phyloP scores from a whole-genome alignment of 257 asterid species.

The Solanum arcanum region DNA sequence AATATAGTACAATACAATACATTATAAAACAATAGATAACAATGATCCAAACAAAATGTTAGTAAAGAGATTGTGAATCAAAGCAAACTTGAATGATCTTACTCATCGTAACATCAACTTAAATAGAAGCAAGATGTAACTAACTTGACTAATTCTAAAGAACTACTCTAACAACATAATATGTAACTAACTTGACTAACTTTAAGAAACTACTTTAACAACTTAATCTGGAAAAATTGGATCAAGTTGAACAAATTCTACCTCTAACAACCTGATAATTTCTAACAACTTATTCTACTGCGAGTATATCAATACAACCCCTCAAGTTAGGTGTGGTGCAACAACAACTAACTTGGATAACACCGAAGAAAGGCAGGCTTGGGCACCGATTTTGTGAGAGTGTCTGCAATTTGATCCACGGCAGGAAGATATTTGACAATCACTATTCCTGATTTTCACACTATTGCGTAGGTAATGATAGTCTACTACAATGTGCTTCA shows the following conservation, averaged over 20 bases:
- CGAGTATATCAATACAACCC: neutral
- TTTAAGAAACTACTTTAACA: neutral
- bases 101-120: too few relatives aligned
- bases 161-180: neutral
- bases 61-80: too few relatives aligned
- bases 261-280: neutral
- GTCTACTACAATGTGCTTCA: neutral
- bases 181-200: neutral
- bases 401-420: neutral
- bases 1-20: too few relatives aligned
- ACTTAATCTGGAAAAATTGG: neutral
- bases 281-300: neutral
- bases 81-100: too few relatives aligned
- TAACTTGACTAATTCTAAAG: too few relatives aligned
- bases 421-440: neutral
- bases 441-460: neutral
- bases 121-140: too few relatives aligned
- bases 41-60: too few relatives aligned
- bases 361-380: neutral
- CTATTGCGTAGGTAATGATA: neutral
- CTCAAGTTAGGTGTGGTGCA: neutral
- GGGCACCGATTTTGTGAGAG: neutral
- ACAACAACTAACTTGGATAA: neutral
- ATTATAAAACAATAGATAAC: too few relatives aligned
- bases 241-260: neutral